Evolutionary conservation across 2,329 filamentous ascomycete species (phyloP).

Genomic region (Neodidymelliopsis sp.): DNA sequence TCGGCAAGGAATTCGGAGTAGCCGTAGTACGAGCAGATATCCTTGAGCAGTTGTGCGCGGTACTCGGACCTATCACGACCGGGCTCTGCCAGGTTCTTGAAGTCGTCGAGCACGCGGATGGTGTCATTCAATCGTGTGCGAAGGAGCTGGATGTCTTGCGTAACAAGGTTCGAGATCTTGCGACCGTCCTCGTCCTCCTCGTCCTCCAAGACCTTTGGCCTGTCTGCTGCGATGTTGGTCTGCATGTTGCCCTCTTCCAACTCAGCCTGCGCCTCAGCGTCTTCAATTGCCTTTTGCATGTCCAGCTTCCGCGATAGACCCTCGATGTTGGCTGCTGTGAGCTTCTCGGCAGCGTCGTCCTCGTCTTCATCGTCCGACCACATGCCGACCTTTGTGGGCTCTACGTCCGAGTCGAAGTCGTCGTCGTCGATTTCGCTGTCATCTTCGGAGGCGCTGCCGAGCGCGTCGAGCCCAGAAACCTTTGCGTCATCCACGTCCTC

Average conservation of each 20-base stretch:
- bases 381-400: slow-evolving; percentile 65
- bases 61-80: slow-evolving; percentile 88
- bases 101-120: slow-evolving; percentile 88
- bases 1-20: slow-evolving; percentile 95
- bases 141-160: slow-evolving; percentile 86
- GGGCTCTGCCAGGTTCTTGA: slow-evolving; percentile 80
- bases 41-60: slow-evolving; percentile 82
- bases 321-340: slow-evolving; percentile 96
- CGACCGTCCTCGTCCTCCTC: slow-evolving; percentile 67
- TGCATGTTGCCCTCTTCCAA: slow-evolving; percentile 85
- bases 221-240: slow-evolving; percentile 88
- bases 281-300: slow-evolving; percentile 76
- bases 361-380: slow-evolving; percentile 98
- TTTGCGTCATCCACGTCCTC: slow-evolving; percentile 51
- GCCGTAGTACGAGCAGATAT: slow-evolving; percentile 95
- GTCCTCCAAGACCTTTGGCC: slow-evolving; percentile 69
- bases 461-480: slow-evolving; percentile 49
- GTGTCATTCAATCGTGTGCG: slow-evolving; percentile 91
- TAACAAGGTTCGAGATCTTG: slow-evolving; percentile 67
- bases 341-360: slow-evolving; percentile 84
- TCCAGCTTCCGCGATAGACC: slow-evolving; percentile 89
- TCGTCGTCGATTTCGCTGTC: slow-evolving; percentile 49
- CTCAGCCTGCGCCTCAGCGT: slow-evolving; percentile 83
- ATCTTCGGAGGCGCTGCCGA: slow-evolving; percentile 49
- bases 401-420: slow-evolving; percentile 65